A percentile compares a stretch with the other conserved stretches of the same genome.
Evolutionary conservation across 345 rosid genomes (phyloP).

Genomic region (Hibiscus tridactylites): DNA sequence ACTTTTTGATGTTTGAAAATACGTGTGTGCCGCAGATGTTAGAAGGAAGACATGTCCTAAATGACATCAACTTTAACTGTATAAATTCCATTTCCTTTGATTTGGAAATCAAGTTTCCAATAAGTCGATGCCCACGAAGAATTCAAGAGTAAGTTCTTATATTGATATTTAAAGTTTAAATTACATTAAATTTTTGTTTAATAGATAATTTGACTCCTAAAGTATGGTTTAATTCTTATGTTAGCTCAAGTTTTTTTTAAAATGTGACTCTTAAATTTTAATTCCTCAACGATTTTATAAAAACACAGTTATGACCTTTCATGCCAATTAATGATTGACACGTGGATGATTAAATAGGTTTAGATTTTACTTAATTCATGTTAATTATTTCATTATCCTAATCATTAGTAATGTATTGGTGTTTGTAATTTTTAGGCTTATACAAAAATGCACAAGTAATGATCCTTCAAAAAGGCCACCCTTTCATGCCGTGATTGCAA

Average conservation of each 20-base stretch:
- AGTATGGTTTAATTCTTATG: too few species aligned
- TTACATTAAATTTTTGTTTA: neutral
- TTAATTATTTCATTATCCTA: neutral
- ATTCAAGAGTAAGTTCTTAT: slow-evolving; percentile 33
- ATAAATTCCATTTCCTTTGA: slow-evolving; percentile 16
- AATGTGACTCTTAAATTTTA: too few species aligned
- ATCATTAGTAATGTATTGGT: neutral
- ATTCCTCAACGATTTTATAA: too few species aligned
- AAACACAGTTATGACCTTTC: too few species aligned
- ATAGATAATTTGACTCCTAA: too few species aligned
- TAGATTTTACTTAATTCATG: neutral
- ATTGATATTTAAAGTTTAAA: neutral
- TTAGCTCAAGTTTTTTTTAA: too few species aligned
- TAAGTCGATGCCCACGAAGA: slow-evolving; percentile 35
- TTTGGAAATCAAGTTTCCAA: slow-evolving; percentile 28
- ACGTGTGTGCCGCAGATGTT: neutral
- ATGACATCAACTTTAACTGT: slow-evolving; percentile 10
- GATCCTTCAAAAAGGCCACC: slow-evolving; percentile 19
- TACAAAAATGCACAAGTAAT: slow-evolving; percentile 27
- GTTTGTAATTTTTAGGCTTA: slow-evolving; percentile 22
- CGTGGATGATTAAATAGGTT: too few species aligned
- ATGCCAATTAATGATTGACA: too few species aligned
- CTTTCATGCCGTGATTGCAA: slow-evolving; percentile 24
- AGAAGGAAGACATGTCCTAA: neutral
- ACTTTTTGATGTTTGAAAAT: neutral